Evolutionary conservation across 805 yeast species (phyloP).

Genomic region (Schwanniomyces pseudopolymorphus): DNA sequence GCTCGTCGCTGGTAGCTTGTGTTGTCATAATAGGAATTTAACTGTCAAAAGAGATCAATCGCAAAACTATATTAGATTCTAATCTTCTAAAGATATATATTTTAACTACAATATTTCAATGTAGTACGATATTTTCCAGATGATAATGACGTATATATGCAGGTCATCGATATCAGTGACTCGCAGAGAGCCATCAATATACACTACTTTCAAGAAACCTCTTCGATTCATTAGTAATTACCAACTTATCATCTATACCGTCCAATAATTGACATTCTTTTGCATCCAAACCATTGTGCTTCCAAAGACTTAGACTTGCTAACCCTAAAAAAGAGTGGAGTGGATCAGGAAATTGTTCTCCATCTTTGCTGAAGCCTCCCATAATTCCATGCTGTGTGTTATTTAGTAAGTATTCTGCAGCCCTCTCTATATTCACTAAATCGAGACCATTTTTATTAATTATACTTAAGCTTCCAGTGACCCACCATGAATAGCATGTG

Average conservation of each 20-base stretch:
- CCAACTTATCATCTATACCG: conserved; percentile 25
- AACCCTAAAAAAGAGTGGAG: conserved; percentile 65
- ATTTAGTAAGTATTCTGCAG: conserved; percentile 45
- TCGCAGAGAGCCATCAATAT: neutral
- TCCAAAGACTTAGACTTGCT: conserved; percentile 32
- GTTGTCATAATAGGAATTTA: neutral
- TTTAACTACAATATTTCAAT: neutral
- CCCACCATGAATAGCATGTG: conserved; percentile 90
- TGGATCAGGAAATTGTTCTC: conserved; percentile 66
- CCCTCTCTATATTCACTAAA: conserved; percentile 35
- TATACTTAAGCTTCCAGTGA: conserved; percentile 54
- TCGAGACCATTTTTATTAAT: conserved; percentile 24
- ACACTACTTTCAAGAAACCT: conserved; percentile 5
- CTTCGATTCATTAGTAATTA: conserved; percentile 19
- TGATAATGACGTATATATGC: neutral
- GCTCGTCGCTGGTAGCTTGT: conserved; percentile 1
- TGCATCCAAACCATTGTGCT: conserved; percentile 6
- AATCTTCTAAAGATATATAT: neutral
- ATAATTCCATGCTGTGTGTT: conserved; percentile 58
- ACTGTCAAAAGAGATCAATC: neutral
- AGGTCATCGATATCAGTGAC: neutral
- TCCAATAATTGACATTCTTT: conserved; percentile 10
- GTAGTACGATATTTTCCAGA: neutral
- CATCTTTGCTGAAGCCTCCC: conserved; percentile 81
- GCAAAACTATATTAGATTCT: neutral